phyloP scores from a whole-genome alignment of 495 filamentous ascomycete species.

The Tuber magnatum region DNA sequence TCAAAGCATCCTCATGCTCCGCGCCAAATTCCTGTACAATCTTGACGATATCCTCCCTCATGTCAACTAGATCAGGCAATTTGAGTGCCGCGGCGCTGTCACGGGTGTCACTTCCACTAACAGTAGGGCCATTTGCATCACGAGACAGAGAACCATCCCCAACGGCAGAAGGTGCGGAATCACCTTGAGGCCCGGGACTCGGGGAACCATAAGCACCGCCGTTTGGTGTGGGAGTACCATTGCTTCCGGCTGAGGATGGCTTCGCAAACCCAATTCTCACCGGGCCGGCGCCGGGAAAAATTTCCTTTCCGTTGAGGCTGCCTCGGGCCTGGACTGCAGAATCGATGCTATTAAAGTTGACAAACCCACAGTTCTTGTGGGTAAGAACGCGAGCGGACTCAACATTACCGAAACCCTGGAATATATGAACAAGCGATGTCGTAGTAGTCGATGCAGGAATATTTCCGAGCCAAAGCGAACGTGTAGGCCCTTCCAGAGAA shows the following conservation, averaged over 20 bases:
- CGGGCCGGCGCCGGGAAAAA: slow-evolving; percentile 92
- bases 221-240: slow-evolving; percentile 69
- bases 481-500: slow-evolving; percentile 80
- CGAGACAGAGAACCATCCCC: slow-evolving; percentile 40
- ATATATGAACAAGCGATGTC: slow-evolving; percentile 86
- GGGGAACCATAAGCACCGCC: slow-evolving; percentile 81
- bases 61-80: slow-evolving; percentile 65
- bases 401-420: slow-evolving; percentile 81
- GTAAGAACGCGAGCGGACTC: slow-evolving; percentile 88
- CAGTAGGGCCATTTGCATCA: slow-evolving; percentile 28
- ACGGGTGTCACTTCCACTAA: slow-evolving; percentile 43
- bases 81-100: slow-evolving; percentile 51
- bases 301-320: slow-evolving; percentile 88
- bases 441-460: slow-evolving; percentile 96
- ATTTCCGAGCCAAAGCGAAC: slow-evolving; percentile 92
- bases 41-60: slow-evolving; percentile 70
- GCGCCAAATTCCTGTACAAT: slow-evolving; percentile 90
- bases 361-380: slow-evolving; percentile 98
- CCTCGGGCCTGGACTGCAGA: slow-evolving; percentile 83
- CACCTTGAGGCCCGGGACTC: slow-evolving; percentile 74
- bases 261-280: slow-evolving; percentile 96
- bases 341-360: slow-evolving; percentile 87
- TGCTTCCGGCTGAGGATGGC: slow-evolving; percentile 72
- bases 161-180: slow-evolving; percentile 41
- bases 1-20: slow-evolving; percentile 64